phyloP scores from a whole-genome alignment of 805 yeast genomes.

The Kuraishia hungarica region DNA sequence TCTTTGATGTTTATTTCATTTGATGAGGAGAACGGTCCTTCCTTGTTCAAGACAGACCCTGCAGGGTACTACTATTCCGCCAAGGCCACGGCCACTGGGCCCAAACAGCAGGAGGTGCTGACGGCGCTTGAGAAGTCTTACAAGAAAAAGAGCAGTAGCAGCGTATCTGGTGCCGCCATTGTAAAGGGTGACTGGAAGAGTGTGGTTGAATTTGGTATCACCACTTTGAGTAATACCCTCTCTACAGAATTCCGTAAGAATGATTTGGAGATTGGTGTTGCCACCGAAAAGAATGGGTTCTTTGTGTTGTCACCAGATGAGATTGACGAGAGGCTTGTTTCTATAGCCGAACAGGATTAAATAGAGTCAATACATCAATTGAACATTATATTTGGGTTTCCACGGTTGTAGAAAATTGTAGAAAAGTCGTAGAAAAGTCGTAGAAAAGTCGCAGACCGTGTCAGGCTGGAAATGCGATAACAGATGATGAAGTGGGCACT shows the following conservation, averaged over 20 bases:
- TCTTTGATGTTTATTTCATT: slow-evolving; percentile 81
- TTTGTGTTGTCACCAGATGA: slow-evolving; percentile 71
- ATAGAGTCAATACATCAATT: not conserved
- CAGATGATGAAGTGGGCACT: no score
- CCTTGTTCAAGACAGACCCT: slow-evolving; percentile 89
- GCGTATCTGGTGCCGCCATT: no score
- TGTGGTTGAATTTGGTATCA: slow-evolving; percentile 84
- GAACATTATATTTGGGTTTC: no score
- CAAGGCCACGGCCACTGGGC: slow-evolving; percentile 91
- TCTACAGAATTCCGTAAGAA: slow-evolving; percentile 91
- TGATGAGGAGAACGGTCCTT: slow-evolving; percentile 88
- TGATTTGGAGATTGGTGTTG: slow-evolving; percentile 91
- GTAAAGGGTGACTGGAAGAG: slow-evolving; percentile 81
- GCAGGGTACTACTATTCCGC: slow-evolving; percentile 93
- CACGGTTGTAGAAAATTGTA: no score
- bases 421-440: no score
- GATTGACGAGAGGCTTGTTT: slow-evolving; percentile 87
- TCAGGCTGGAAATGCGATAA: no score
- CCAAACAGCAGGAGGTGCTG: slow-evolving; percentile 92
- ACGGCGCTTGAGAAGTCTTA: slow-evolving; percentile 85
- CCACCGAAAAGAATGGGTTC: slow-evolving; percentile 55
- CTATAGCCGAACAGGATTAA: slow-evolving; percentile 95
- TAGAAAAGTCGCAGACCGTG: no score
- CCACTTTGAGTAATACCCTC: slow-evolving; percentile 75
- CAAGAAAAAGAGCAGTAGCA: slow-evolving; percentile 45